Evolutionary conservation across 257 asterid species (phyloP).

Genomic region (Jaltomata sinuosa): DNA sequence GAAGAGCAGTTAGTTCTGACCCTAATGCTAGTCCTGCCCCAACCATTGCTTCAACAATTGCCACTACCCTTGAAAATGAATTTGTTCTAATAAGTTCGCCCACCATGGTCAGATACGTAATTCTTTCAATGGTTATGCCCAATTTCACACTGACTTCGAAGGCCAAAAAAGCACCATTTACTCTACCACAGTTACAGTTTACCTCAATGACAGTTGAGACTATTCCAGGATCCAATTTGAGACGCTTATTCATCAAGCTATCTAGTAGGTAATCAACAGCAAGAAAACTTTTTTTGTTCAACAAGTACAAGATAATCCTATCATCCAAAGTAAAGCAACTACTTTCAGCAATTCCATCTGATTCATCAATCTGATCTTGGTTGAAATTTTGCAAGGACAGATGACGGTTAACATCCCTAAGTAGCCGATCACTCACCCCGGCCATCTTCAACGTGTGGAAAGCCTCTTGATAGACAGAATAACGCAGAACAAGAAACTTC

Average conservation of each 20-base stretch:
- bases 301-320: slow-evolving; percentile 29
- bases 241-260: slow-evolving; percentile 30
- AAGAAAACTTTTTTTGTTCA: slow-evolving; percentile 43
- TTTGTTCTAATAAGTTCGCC: slow-evolving; percentile 55
- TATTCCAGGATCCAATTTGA: slow-evolving; percentile 30
- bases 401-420: slow-evolving; percentile 71
- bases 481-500: slow-evolving; percentile 61
- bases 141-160: slow-evolving; percentile 39
- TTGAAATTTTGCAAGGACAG: slow-evolving; percentile 22
- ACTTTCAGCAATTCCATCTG: slow-evolving; percentile 2
- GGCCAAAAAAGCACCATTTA: slow-evolving; percentile 52
- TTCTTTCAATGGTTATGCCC: slow-evolving; percentile 41
- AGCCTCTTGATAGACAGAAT: slow-evolving; percentile 54
- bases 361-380: background rate
- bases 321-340: slow-evolving; percentile 21
- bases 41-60: slow-evolving; percentile 49
- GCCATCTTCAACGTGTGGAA: slow-evolving; percentile 32
- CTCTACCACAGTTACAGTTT: slow-evolving; percentile 30
- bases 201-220: slow-evolving; percentile 51
- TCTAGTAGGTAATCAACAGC: slow-evolving; percentile 59
- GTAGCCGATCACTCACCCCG: slow-evolving; percentile 48
- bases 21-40: slow-evolving; percentile 53
- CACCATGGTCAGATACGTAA: slow-evolving; percentile 48
- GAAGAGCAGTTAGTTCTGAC: slow-evolving; percentile 49
- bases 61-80: slow-evolving; percentile 41